These are phyloP conservation scores for Trypanosomatidae sp. DNA, from an alignment of 208 protist genomes.

Conservation along the genomic window DNA sequence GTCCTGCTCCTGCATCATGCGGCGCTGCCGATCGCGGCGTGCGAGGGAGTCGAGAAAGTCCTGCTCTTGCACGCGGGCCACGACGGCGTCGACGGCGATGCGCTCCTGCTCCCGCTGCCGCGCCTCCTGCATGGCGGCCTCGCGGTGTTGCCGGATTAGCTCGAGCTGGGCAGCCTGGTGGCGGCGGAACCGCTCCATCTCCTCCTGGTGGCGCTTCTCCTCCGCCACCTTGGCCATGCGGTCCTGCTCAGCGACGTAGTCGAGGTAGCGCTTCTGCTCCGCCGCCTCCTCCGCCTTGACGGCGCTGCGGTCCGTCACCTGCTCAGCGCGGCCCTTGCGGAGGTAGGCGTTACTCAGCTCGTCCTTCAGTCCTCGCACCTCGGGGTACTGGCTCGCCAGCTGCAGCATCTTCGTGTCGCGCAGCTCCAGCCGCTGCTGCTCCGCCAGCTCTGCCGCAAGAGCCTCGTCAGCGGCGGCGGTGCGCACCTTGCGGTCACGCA, in stretches of 20 bases:
- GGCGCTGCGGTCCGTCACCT: conserved; percentile 58
- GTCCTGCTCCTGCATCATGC: conserved; percentile 74
- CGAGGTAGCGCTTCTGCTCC: conserved; percentile 69
- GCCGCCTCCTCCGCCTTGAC: conserved; percentile 36
- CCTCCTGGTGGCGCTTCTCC: conserved; percentile 43
- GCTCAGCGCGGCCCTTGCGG: conserved; percentile 67
- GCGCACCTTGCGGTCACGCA: conserved; percentile 42
- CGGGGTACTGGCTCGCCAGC: conserved; percentile 66
- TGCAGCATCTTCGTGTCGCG: conserved; percentile 90
- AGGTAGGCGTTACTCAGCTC: conserved; percentile 75
- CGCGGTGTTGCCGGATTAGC: conserved; percentile 70
- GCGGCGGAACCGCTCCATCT: conserved; percentile 68
- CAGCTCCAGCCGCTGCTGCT: conserved; percentile 70
- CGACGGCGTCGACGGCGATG: conserved; percentile 86
- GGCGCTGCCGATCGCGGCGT: conserved; percentile 73
- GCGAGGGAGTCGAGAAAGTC: conserved; percentile 77
- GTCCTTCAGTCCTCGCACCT: conserved; percentile 73
- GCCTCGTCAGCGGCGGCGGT: conserved; percentile 66
- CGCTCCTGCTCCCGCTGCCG: conserved; percentile 75
- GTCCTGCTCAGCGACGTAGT: conserved; percentile 53
- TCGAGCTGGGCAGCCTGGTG: conserved; percentile 81
- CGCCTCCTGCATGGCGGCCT: conserved; percentile 50
- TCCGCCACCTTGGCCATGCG: conserved; percentile 48
- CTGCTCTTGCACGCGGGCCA: conserved; percentile 83
- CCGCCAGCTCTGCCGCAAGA: conserved; percentile 73